Evolutionary conservation across 495 filamentous ascomycete species (phyloP).

Genomic region (Xylaria castorea): DNA sequence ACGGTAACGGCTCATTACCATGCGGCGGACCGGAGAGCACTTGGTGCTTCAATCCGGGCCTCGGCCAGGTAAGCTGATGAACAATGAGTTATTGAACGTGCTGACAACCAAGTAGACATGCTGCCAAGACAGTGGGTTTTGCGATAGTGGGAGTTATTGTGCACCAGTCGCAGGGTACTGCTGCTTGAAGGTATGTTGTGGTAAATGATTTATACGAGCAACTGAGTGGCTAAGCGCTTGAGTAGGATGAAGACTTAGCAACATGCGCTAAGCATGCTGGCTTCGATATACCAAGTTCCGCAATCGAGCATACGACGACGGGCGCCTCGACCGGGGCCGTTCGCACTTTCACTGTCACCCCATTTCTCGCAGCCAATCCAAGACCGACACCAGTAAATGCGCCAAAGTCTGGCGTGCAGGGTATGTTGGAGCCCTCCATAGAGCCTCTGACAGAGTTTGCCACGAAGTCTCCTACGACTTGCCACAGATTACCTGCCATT

Average conservation of each 20-base stretch:
- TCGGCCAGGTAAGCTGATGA: slow-evolving; percentile 41
- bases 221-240: slow-evolving; percentile 26
- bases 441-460: background rate
- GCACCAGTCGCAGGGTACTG: slow-evolving; percentile 52
- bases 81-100: background rate
- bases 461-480: background rate
- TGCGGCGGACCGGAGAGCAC: slow-evolving; percentile 44
- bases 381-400: background rate
- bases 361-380: slow-evolving; percentile 21
- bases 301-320: slow-evolving; percentile 12
- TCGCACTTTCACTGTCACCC: slow-evolving; percentile 32
- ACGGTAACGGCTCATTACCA: slow-evolving; percentile 42
- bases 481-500: background rate
- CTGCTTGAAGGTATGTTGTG: slow-evolving; percentile 45
- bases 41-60: slow-evolving; percentile 46
- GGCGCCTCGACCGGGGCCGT: background rate
- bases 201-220: background rate
- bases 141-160: slow-evolving; percentile 46
- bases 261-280: slow-evolving; percentile 47
- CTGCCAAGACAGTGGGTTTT: slow-evolving; percentile 49
- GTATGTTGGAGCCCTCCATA: background rate
- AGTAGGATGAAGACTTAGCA: slow-evolving; percentile 46
- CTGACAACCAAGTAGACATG: slow-evolving; percentile 44
- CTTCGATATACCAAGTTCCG: slow-evolving; percentile 37
- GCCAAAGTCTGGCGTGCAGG: background rate